Evolutionary conservation across 108 stramenopile species (phyloP), one percentile per base, ranked within the genome.

Genomic region (Fistulifera solaris): DNA sequence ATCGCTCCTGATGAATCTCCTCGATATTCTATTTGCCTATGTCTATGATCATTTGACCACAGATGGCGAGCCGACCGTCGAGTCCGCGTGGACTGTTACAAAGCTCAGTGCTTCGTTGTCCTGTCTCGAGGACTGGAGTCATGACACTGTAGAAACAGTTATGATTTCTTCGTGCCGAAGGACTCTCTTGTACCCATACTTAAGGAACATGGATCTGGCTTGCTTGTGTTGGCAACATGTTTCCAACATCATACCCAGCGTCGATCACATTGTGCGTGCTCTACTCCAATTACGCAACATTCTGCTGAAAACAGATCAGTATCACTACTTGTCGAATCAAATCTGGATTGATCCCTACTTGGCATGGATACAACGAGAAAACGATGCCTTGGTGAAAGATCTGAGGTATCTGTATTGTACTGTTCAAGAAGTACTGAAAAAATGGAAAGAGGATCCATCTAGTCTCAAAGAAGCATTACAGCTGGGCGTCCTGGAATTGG

Each of bases 11-110:
- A 61, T 83, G 19, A 75, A 72, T 16, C 70, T 94, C 15, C 24
- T 81, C 13, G 94, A 96, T 58, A 42, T 96, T 41, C 58, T 96
- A 11, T 85, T 87, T 27, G 88, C 90, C 15, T 96, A 91, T 50
- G 83, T 70, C 1, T 96, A 93, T 52, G 95, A 96, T 53, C 88
- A 94, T 59, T n/a, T 93, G 47, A 83, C 81, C 31, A 96, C 95
- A 6, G 74, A 66, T 22, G 93, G 93, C 25, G 95, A 96, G 46
- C 71, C 91, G 11, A 91, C 85, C 3, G 87, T 93, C 14, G 95
- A 96, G 75, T 91, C 89, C 21, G 73, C 90, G 3, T 96, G 93
- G 93, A 96, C 93, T 18, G 65, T 94, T 17, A 72, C 85, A 56
- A 82, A 68, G 24, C 63, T 96, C 16, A 85, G 85, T 43, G 68